Percentiles rank a stretch among this genome's conserved stretches.
Conservation (phyloP, 2,329 filamentous ascomycete species). For the Penicillium occitanis region DNA sequence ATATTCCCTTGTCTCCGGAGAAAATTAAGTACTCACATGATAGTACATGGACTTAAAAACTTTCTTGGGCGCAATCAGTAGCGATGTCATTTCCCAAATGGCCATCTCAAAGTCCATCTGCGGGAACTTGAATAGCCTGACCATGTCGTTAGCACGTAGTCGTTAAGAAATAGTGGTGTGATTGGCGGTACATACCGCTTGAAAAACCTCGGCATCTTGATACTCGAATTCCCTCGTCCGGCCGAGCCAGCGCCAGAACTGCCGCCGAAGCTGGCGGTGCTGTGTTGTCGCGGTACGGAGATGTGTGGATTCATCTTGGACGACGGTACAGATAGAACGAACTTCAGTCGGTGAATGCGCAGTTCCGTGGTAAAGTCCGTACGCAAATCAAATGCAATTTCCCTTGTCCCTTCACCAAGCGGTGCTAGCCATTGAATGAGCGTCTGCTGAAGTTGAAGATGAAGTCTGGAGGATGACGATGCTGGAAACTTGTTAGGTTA, state of each 20-base stretch:
- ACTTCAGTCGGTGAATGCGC: neutral
- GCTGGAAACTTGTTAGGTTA: slow-evolving; percentile 8
- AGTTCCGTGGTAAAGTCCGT: neutral
- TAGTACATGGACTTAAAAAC: slow-evolving; percentile 71
- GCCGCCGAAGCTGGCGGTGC: slow-evolving; percentile 53
- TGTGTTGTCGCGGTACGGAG: slow-evolving; percentile 59
- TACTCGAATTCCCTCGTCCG: slow-evolving; percentile 51
- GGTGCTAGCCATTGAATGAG: neutral
- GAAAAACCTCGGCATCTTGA: slow-evolving; percentile 67
- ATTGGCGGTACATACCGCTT: slow-evolving; percentile 48
- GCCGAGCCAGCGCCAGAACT: slow-evolving; percentile 43
- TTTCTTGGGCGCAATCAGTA: slow-evolving; percentile 68
- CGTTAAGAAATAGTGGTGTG: too few relatives aligned
- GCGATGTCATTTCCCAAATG: slow-evolving; percentile 69
- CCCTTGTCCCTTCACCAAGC: neutral
- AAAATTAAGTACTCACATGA: slow-evolving; percentile 54
- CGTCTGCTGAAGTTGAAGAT: slow-evolving; percentile 6
- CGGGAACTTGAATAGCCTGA: slow-evolving; percentile 66
- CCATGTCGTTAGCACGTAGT: slow-evolving; percentile 21
- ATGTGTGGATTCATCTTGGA: slow-evolving; percentile 60
- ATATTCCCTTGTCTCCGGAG: neutral
- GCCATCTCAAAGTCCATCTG: slow-evolving; percentile 75
- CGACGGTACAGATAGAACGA: neutral
- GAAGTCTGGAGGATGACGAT: slow-evolving; percentile 9
- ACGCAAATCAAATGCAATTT: too few relatives aligned